phyloP scores from a whole-genome alignment of 106 monocot species.

The Narthecium ossifragum region DNA sequence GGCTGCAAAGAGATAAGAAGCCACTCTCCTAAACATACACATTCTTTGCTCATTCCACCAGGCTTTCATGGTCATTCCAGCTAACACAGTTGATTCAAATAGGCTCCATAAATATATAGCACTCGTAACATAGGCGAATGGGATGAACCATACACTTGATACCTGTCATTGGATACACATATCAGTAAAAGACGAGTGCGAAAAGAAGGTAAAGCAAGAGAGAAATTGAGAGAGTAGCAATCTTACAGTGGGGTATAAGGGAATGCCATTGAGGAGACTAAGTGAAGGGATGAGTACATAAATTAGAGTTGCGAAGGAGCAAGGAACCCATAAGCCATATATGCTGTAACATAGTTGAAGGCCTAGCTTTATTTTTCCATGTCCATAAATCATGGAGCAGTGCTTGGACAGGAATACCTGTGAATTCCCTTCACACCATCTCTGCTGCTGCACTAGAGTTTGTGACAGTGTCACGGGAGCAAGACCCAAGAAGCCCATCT shows the following conservation, averaged over 20 bases:
- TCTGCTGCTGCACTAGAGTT: conserved; percentile 49
- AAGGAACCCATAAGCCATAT: conserved; percentile 47
- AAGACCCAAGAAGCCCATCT: conserved; percentile 48
- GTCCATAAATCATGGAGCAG: conserved; percentile 45
- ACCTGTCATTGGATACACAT: conserved; percentile 16
- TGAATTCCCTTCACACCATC: conserved; percentile 65
- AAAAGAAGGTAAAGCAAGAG: too few relatives aligned
- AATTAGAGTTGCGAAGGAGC: conserved; percentile 43
- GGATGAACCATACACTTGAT: conserved; percentile 33
- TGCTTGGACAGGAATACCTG: conserved; percentile 53
- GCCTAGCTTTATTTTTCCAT: conserved; percentile 29
- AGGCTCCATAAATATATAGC: conserved; percentile 20
- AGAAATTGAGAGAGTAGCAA: too few relatives aligned
- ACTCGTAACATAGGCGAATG: conserved; percentile 35
- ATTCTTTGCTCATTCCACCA: conserved; percentile 87
- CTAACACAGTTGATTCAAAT: conserved; percentile 18
- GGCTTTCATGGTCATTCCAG: conserved; percentile 19
- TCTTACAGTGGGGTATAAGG: conserved; percentile 59
- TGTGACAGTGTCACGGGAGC: conserved; percentile 48
- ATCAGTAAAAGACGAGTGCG: neutral
- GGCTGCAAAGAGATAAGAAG: conserved; percentile 55
- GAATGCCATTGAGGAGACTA: conserved; percentile 34
- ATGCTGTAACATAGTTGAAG: conserved; percentile 49
- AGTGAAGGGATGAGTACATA: conserved; percentile 48
- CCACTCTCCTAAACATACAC: conserved; percentile 46